Evolutionary conservation across 2,329 filamentous ascomycete genomes (phyloP), one percentile per base, ranked within the genome.

Genomic region (Geosmithia flava): DNA sequence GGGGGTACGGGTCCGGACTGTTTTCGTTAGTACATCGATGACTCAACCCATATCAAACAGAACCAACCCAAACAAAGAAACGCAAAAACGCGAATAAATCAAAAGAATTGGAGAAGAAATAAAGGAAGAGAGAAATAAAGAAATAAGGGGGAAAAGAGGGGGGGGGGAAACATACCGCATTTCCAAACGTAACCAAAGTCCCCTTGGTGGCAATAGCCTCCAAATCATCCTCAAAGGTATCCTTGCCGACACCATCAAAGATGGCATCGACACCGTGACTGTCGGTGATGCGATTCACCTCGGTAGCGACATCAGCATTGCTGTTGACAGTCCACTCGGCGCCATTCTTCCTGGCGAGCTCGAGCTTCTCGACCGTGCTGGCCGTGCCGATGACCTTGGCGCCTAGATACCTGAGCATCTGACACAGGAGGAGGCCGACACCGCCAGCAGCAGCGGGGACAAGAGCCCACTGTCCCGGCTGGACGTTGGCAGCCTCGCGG

Each of bases 381-480:
- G 87, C 87, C 3, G 87, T 91, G 1, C 82, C 89, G 58, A 96
- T 93, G 20, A 83, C 80, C 55, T 78, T 79, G 13, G 86, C 89
- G 1, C 87, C 89, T 2, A 89, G 70, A 1, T 75, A 70, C 54
- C 75, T 77, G 41, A 95, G 68, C 54, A 95, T 67, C 71, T 94
- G 87, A 40, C 80, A 80, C 27, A 95, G 73, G 65, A 86, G 76
- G 42, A 83, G 68, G 0, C 86, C 87, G 1, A 88, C 86, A 16
- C 89, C 89, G 16, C 89, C 89, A 0, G 88, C 88, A 0, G 89
- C 89, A 0, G 89, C 89, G 56, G 93, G 87, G 16, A 95, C 80
- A 2, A 95, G 76, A 0, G 88, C 74, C 81, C 85, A 93, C 55
- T 94, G 87, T 1, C 83, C 86, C 54, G 78, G 73, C 61, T 87